Percentiles rank a stretch among this genome's conserved stretches.
phyloP scores from a whole-genome alignment of 257 asterid species.

The Solanum gracilifrons region DNA sequence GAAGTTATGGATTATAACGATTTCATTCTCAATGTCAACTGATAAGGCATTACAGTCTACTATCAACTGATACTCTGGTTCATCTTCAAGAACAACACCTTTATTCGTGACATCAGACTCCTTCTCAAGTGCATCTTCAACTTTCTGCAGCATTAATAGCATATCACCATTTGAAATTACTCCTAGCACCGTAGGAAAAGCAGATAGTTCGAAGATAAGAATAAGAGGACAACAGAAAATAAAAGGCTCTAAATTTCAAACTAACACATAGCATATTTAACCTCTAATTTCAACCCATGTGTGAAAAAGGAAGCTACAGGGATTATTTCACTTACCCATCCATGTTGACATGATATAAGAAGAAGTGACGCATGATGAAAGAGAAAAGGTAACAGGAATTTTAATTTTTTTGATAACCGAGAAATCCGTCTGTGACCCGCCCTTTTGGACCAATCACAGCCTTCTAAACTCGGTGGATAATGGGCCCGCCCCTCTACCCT shows the following conservation, averaged over 20 bases:
- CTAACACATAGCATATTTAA: neutral
- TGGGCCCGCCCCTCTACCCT: no score
- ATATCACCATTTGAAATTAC: neutral
- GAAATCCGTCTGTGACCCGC: no score
- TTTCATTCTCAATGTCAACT: slow-evolving; percentile 92
- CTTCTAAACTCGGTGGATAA: no score
- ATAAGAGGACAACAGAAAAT: neutral
- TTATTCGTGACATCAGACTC: slow-evolving; percentile 45
- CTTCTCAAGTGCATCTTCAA: slow-evolving; percentile 66
- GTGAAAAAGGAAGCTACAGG: neutral
- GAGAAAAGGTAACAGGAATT: neutral
- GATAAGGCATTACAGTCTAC: slow-evolving; percentile 88
- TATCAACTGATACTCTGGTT: slow-evolving; percentile 90
- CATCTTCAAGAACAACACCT: slow-evolving; percentile 72
- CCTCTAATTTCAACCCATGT: neutral
- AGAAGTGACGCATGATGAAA: neutral
- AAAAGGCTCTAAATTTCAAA: neutral
- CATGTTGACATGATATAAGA: neutral
- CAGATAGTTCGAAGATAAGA: neutral
- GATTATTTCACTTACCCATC: neutral
- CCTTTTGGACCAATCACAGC: no score
- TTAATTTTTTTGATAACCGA: no score
- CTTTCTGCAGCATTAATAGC: slow-evolving; percentile 53
- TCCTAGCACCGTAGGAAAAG: neutral
- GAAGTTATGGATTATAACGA: slow-evolving; percentile 81